These are phyloP conservation scores for Malassezia yamatoensis DNA, from an alignment of 1,284 basidiomycete species.

Conservation along the genomic window DNA sequence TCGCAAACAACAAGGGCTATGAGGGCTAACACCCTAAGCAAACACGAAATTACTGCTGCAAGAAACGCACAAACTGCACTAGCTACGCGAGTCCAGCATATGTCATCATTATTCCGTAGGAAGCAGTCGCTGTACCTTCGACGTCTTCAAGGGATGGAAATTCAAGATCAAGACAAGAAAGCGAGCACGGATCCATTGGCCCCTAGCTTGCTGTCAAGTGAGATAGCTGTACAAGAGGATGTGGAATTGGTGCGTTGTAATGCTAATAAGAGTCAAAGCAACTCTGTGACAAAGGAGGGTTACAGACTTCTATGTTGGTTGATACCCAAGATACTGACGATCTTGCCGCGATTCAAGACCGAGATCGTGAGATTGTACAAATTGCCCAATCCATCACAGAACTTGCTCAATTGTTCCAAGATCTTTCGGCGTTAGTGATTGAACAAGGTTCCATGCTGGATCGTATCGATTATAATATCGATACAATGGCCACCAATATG, in stretches of 20 bases:
- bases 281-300: neutral
- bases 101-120: slow-evolving; percentile 85
- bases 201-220: slow-evolving; percentile 21
- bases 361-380: slow-evolving; percentile 67
- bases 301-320: slow-evolving; percentile 13
- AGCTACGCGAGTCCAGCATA: slow-evolving; percentile 84
- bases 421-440: slow-evolving; percentile 81
- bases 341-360: slow-evolving; percentile 28
- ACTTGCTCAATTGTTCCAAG: slow-evolving; percentile 90
- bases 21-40: slow-evolving; percentile 20
- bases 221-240: slow-evolving; percentile 36
- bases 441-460: slow-evolving; percentile 96
- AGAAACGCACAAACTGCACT: slow-evolving; percentile 95
- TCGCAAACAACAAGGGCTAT: slow-evolving; percentile 49
- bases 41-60: slow-evolving; percentile 52
- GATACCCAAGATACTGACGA: slow-evolving; percentile 12
- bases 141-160: slow-evolving; percentile 58
- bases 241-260: slow-evolving; percentile 24
- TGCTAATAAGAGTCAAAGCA: neutral
- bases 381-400: slow-evolving; percentile 85
- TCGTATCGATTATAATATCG: slow-evolving; percentile 93
- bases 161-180: slow-evolving; percentile 29
- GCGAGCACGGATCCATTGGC: slow-evolving; percentile 18
- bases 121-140: slow-evolving; percentile 96
- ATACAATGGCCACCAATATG: slow-evolving; percentile 72